Evolutionary conservation across 257 asterid genomes (phyloP).

Genomic region (Salvia splendens): DNA sequence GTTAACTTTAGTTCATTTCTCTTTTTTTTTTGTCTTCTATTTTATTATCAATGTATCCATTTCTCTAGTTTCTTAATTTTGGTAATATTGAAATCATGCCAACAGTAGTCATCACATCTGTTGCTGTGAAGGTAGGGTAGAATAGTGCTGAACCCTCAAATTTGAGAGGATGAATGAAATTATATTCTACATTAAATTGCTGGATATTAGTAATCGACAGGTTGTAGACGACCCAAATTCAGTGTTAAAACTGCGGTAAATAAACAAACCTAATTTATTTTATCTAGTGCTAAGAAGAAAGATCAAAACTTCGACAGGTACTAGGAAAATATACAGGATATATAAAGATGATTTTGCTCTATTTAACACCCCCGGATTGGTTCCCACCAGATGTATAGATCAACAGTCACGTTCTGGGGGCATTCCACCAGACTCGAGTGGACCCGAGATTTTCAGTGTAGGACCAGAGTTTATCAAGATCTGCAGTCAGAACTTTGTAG

Average conservation of each 20-base stretch:
- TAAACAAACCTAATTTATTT: conserved; percentile 31
- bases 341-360: conserved; percentile 17
- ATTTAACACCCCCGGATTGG: not conserved
- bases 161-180: not conserved
- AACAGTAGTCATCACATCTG: too few species aligned
- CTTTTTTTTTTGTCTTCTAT: not conserved
- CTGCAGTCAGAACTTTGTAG: conserved; percentile 60
- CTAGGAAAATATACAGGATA: conserved; percentile 41
- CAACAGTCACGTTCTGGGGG: conserved; percentile 71
- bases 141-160: not conserved
- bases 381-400: conserved; percentile 3
- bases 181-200: not conserved
- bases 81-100: too few species aligned
- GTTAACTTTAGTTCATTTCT: too few species aligned
- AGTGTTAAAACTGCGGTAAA: conserved; percentile 20
- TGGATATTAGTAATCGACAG: conserved; percentile 23
- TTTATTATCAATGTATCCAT: too few species aligned
- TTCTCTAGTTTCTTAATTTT: too few species aligned
- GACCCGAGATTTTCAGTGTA: conserved; percentile 79
- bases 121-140: too few species aligned
- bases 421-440: conserved; percentile 59
- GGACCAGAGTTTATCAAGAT: conserved; percentile 79
- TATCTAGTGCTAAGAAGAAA: conserved; percentile 27
- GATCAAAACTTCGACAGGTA: conserved; percentile 39
- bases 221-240: conserved; percentile 24